Percentiles rank a stretch among this genome's conserved stretches.
Conservation (phyloP, 495 filamentous ascomycete species). For the Aspergillus wentii region DNA sequence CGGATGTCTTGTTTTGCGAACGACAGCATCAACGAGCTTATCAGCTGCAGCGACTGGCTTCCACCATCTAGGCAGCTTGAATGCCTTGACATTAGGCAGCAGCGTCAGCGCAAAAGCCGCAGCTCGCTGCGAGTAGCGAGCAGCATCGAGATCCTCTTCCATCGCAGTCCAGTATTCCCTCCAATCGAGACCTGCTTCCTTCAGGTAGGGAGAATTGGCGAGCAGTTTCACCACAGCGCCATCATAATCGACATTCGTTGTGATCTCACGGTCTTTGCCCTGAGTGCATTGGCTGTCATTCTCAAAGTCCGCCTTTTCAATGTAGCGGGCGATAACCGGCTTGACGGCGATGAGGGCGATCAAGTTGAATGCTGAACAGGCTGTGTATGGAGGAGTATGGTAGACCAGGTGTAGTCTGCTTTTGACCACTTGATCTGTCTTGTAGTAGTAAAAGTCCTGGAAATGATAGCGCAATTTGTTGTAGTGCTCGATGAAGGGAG, state of each 20-base stretch:
- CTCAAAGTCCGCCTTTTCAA: slow-evolving; percentile 22
- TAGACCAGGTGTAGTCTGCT: slow-evolving; percentile 5
- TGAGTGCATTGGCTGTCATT: slow-evolving; percentile 17
- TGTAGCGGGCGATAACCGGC: slow-evolving; percentile 29
- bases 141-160: slow-evolving; percentile 18
- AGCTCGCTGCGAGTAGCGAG: slow-evolving; percentile 27
- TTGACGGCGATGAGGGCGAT: slow-evolving; percentile 27
- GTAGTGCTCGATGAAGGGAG: slow-evolving; percentile 23
- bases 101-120: not conserved
- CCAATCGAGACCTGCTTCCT: slow-evolving; percentile 31
- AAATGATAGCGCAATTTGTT: slow-evolving; percentile 29
- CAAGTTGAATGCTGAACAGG: slow-evolving; percentile 20
- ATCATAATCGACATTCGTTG: slow-evolving; percentile 15
- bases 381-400: slow-evolving; percentile 2
- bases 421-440: slow-evolving; percentile 10
- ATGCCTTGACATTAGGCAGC: not conserved
- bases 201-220: slow-evolving; percentile 24
- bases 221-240: slow-evolving; percentile 20
- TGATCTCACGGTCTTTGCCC: slow-evolving; percentile 12
- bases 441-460: slow-evolving; percentile 24
- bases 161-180: slow-evolving; percentile 25
- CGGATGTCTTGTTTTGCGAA: not conserved
- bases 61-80: not conserved
- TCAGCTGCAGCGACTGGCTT: not conserved
- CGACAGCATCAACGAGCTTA: not conserved